Base-by-base conservation (phyloP, 1,139 yeast species). In the Debaryomyces udenii region DNA sequence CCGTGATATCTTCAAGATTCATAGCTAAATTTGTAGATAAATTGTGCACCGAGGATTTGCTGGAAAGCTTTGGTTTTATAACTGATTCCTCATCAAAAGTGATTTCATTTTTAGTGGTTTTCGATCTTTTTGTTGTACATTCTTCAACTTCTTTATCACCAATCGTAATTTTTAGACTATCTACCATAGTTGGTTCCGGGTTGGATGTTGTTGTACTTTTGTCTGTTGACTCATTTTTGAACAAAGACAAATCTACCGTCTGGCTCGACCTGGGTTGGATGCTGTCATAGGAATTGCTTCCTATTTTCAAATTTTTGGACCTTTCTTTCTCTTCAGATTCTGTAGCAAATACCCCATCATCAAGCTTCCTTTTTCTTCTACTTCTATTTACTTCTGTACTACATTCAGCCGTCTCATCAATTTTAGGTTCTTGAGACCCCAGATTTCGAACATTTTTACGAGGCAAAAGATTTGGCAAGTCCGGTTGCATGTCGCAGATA, bases 81-180 rank as follows among this genome's bases (percentile, higher is more conserved):
- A 30, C 14, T 5, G 23, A 10, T 3, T 16, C 31, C 11, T 34
- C 37, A 17, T 6, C 17, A 9, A 34, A 34, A 13, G 37, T n/a
- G 9, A 34, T n/a, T 16, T 34, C 37, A 17, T 13, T 20, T 18
- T 27, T 28, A 1, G 42, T 38, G 7, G 9, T 27, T 30, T 44
- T 50, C 11, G 33, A 20, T 38, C 48, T 42, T 26, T 49, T 49
- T 10, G 32, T 28, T 17, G 52, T 49, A 13, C 44, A 40, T 36
- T 47, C 56, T 35, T 53, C 53, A 23, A 47, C 44, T n/a, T 40
- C 43, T 9, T 43, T 41, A 16, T 45, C 41, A 2, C 57, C 60
- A 35, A 55, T 51, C 16, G 41, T 41, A 11, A 57, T 47, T 20
- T 42, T 44, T 9, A 53, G 28, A n/a, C 18, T 24, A 11, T 26